Evolutionary conservation across 306 rosid species (phyloP), one percentile per base, ranked within the genome.

Genomic region (Cucurbita pepo): DNA sequence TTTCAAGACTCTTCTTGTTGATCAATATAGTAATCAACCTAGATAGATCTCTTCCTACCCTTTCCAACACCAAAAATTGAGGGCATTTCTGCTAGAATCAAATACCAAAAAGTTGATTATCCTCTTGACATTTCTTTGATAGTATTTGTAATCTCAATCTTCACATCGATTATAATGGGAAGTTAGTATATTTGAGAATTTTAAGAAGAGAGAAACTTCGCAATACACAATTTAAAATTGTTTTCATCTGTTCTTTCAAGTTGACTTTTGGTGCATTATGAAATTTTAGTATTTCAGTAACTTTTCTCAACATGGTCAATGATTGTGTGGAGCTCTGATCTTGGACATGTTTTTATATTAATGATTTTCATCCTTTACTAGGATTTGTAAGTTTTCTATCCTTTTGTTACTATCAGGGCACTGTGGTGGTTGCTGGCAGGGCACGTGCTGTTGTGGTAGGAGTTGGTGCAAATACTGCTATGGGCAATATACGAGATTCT

Each of bases 341-440:
- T 66, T 66, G 38, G 10, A 45, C 40, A 19, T 45, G 72, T 21
- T 64, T 21, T 36, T 66, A 6, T 21, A 47, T 66, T 30, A 66
- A 0, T 50, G 44, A 43, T 22, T 45, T 30, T 66, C 34, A 64
- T 64, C 12, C 56, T 21, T 11, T 10, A 19, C 72, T 66, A 21
- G 41, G 71, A 43, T 64, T 18, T 43, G 18, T 2, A 64, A 64
- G 71, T 64, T 44, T 0, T 44, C 71, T 64, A 21, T 64, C 25
- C n/a, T 79, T 85, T 79, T 82, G 74, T 45, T 36, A 75, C 65
- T 71, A 59, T 74, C 89, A 90, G 98, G 98, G 98, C 71, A 94
- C 98, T 6, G 92, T 94, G 71, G 89, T 94, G 48, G 98, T 94
- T 83, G 96, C 95, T 82, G 98, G 98, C 76, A 87, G 98, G 87